Evolutionary conservation across 1,284 basidiomycete genomes (phyloP).

Genomic region (Pisolithus thermaeus): DNA sequence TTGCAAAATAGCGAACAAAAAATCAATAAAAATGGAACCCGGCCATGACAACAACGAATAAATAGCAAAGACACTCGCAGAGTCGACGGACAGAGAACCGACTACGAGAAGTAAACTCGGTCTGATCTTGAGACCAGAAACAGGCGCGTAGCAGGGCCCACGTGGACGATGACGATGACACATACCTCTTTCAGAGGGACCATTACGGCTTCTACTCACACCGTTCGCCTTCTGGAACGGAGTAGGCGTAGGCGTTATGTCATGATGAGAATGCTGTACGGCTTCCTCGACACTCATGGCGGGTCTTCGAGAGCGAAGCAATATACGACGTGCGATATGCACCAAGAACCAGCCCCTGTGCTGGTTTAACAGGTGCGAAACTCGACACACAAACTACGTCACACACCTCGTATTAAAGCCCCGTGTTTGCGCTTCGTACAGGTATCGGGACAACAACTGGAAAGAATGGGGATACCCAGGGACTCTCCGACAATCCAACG

Average conservation of each 20-base stretch:
- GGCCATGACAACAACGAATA: not conserved
- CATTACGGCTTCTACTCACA: not conserved
- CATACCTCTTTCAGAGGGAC: conserved; percentile 12
- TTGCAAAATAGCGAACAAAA: not conserved
- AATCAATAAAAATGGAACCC: not conserved
- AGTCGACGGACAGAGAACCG: not conserved
- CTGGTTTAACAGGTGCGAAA: not conserved
- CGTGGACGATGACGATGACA: conserved; percentile 13
- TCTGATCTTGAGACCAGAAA: not conserved
- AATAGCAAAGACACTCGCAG: not conserved
- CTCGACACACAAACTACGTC: not conserved
- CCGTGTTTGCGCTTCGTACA: not conserved
- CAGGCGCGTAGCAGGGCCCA: conserved; percentile 5
- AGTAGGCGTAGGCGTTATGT: not conserved
- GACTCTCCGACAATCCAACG: not conserved
- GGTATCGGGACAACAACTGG: not conserved
- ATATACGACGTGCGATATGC: not conserved
- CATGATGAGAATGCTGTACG: not conserved
- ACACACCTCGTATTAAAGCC: not conserved
- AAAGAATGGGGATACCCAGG: not conserved
- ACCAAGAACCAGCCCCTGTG: not conserved
- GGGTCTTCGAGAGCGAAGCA: not conserved
- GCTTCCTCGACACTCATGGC: not conserved
- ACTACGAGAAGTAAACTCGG: not conserved
- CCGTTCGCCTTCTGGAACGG: not conserved